A percentile compares a stretch with the other conserved stretches of the same genome.
Evolutionary conservation across 805 yeast species (phyloP).

Genomic region (Candida nemodendra): DNA sequence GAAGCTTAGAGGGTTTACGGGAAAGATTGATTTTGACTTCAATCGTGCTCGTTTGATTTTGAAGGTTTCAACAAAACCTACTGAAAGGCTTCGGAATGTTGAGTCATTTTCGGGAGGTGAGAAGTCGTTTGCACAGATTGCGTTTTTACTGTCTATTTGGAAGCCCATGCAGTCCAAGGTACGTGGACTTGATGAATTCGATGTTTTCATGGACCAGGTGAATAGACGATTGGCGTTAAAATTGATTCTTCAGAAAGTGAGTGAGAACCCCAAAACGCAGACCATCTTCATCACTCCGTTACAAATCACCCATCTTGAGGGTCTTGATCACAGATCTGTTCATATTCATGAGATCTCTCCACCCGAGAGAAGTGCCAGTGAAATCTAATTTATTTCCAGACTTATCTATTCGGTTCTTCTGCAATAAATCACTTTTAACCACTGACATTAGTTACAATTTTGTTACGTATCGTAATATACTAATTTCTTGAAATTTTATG

Average conservation of each 20-base stretch:
- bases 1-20: constrained; percentile 68
- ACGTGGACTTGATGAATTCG: constrained; percentile 93
- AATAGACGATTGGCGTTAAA: constrained; percentile 79
- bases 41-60: constrained; percentile 49
- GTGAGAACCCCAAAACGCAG: constrained; percentile 67
- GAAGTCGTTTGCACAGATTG: constrained; percentile 89
- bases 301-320: constrained; percentile 74
- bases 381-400: too few relatives aligned
- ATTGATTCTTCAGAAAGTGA: constrained; percentile 66
- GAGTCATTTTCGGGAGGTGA: constrained; percentile 95
- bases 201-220: constrained; percentile 95
- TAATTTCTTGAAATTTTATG: too few relatives aligned
- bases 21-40: constrained; percentile 65
- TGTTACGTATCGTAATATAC: too few relatives aligned
- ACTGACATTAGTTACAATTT: too few relatives aligned
- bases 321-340: constrained; percentile 51
- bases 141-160: constrained; percentile 89
- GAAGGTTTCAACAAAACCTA: constrained; percentile 60
- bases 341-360: constrained; percentile 59
- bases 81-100: constrained; percentile 61
- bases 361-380: constrained; percentile 28
- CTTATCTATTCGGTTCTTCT: too few relatives aligned
- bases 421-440: too few relatives aligned
- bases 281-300: constrained; percentile 94
- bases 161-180: constrained; percentile 83